These are phyloP conservation scores for Malus orientalis DNA, from an alignment of 306 rosid genomes.

Conservation along the genomic window DNA sequence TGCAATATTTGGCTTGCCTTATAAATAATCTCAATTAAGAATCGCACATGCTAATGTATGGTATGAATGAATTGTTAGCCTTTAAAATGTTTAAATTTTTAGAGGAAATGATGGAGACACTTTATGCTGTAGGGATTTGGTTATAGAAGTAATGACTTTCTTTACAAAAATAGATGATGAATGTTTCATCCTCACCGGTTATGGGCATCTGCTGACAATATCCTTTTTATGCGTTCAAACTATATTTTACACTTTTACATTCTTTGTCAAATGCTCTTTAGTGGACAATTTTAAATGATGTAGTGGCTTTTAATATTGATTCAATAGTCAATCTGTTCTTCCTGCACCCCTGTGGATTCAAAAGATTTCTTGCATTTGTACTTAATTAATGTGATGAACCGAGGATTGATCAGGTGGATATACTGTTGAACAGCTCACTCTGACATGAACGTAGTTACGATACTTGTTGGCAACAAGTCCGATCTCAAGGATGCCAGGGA, in stretches of 20 bases:
- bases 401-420: conserved; percentile 45
- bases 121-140: neutral
- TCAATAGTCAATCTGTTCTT: neutral
- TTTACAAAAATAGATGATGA: neutral
- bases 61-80: neutral
- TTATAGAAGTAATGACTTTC: neutral
- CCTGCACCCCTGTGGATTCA: neutral
- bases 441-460: conserved; percentile 91
- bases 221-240: neutral
- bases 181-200: neutral
- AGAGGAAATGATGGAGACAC: neutral
- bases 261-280: neutral
- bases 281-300: neutral
- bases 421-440: conserved; percentile 82
- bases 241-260: neutral
- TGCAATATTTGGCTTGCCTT: neutral
- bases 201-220: neutral
- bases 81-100: neutral
- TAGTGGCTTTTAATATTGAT: neutral
- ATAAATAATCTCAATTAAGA: neutral
- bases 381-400: conserved; percentile 22
- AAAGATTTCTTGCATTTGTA: conserved; percentile 1
- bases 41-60: neutral
- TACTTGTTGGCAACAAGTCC: conserved; percentile 93
- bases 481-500: conserved; percentile 96